Conservation (phyloP, 1,284 basidiomycete species). For the Cutaneotrichosporon sp. region DNA sequence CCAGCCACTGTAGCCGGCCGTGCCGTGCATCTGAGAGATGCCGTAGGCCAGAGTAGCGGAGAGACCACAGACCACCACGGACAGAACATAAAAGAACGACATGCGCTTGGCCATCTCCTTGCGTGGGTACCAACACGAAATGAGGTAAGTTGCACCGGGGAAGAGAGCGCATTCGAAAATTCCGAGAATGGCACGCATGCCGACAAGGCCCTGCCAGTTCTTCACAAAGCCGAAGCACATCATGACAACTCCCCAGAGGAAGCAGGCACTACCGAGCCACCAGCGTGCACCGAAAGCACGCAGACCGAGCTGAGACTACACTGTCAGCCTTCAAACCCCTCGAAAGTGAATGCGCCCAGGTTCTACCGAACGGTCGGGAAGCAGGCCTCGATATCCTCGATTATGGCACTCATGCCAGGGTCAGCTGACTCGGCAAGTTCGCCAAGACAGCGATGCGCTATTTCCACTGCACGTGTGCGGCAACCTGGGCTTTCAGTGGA, state of each 20-base stretch:
- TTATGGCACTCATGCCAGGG: too few relatives aligned
- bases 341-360: background rate
- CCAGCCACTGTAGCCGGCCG: constrained; percentile 10
- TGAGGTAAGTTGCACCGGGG: constrained; percentile 47
- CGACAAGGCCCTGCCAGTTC: constrained; percentile 42
- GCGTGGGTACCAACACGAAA: constrained; percentile 51
- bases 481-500: too few relatives aligned
- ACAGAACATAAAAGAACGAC: constrained; percentile 6
- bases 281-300: constrained; percentile 17
- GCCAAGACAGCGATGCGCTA: too few relatives aligned
- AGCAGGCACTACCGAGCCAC: constrained; percentile 12
- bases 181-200: constrained; percentile 48
- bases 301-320: constrained; percentile 21
- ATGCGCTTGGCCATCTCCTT: constrained; percentile 43
- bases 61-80: constrained; percentile 15
- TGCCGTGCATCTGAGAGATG: constrained; percentile 9
- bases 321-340: too few relatives aligned
- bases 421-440: too few relatives aligned
- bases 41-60: constrained; percentile 8
- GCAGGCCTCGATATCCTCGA: background rate
- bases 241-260: constrained; percentile 48
- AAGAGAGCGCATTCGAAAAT: constrained; percentile 43
- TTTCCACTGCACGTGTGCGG: too few relatives aligned
- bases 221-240: constrained; percentile 43
- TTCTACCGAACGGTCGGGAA: background rate